phyloP scores from a whole-genome alignment of 2,329 filamentous ascomycete species.

The Paecilomyces fulvus region DNA sequence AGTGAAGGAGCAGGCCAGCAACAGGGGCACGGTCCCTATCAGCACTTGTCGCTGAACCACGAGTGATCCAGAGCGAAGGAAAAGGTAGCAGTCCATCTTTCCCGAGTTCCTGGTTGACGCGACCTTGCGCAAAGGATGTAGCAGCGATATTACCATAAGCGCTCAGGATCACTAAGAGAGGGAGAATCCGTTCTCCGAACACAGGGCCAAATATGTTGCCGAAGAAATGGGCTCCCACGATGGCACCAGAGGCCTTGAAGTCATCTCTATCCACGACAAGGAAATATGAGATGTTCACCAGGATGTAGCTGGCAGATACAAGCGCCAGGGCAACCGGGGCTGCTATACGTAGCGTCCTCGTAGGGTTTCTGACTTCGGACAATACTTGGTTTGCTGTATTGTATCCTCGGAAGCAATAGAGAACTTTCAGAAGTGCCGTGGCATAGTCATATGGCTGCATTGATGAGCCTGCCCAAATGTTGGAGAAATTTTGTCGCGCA shows the following conservation, averaged over 20 bases:
- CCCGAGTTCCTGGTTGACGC: slow-evolving; percentile 44
- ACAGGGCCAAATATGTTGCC: slow-evolving; percentile 32
- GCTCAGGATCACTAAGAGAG: slow-evolving; percentile 2
- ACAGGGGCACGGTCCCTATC: slow-evolving; percentile 36
- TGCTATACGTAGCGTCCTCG: slow-evolving; percentile 46
- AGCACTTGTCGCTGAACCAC: not conserved
- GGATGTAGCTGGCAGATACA: slow-evolving; percentile 43
- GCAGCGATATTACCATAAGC: slow-evolving; percentile 9
- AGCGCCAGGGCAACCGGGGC: slow-evolving; percentile 44
- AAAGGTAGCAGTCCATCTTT: slow-evolving; percentile 58
- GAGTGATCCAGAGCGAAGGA: slow-evolving; percentile 51
- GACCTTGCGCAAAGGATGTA: slow-evolving; percentile 10
- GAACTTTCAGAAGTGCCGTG: slow-evolving; percentile 48
- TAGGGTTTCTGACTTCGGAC: slow-evolving; percentile 45
- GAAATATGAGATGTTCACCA: slow-evolving; percentile 50
- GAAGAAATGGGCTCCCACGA: slow-evolving; percentile 48
- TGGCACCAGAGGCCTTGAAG: slow-evolving; percentile 41
- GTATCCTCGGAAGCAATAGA: slow-evolving; percentile 50
- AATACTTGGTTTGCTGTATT: slow-evolving; percentile 47
- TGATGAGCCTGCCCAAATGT: slow-evolving; percentile 6
- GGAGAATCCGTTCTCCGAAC: slow-evolving; percentile 42
- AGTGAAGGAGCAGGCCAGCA: slow-evolving; percentile 48
- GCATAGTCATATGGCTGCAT: slow-evolving; percentile 36
- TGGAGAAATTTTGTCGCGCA: slow-evolving; percentile 6
- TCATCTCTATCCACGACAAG: slow-evolving; percentile 45